Conservation (phyloP, 2,329 filamentous ascomycete species). For the Blastomyces gilchristii region DNA sequence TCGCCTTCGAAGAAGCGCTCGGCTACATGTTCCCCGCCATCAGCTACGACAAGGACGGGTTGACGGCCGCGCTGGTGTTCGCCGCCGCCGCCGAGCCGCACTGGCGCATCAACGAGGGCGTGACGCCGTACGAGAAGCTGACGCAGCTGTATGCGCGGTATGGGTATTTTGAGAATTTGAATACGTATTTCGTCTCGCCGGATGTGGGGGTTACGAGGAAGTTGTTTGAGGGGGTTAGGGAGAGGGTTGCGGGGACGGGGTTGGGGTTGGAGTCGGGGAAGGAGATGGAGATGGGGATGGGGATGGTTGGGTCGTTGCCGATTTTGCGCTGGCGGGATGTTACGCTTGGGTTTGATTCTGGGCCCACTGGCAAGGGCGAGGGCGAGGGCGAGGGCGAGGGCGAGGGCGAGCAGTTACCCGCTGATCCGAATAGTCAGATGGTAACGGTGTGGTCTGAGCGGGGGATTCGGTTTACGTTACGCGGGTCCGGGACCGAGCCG, state of each 20-base stretch:
- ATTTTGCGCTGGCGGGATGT: slow-evolving; percentile 53
- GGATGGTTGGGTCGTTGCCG: slow-evolving; percentile 40
- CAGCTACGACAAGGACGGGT: slow-evolving; percentile 55
- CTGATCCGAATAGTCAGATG: slow-evolving; percentile 52
- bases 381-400: slow-evolving; percentile 42
- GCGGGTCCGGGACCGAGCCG: slow-evolving; percentile 55
- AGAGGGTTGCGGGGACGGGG: slow-evolving; percentile 31
- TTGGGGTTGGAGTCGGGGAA: neutral
- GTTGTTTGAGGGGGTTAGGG: slow-evolving; percentile 48
- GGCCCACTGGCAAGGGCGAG: slow-evolving; percentile 27
- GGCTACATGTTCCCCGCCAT: slow-evolving; percentile 57
- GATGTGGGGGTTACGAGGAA: slow-evolving; percentile 41
- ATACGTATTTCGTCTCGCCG: slow-evolving; percentile 54
- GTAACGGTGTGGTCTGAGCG: slow-evolving; percentile 50
- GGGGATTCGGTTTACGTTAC: slow-evolving; percentile 47
- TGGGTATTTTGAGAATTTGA: slow-evolving; percentile 53
- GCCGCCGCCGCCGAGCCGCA: slow-evolving; percentile 44
- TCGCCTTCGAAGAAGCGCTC: slow-evolving; percentile 56
- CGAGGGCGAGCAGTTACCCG: slow-evolving; percentile 45
- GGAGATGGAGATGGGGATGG: neutral
- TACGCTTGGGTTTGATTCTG: slow-evolving; percentile 51
- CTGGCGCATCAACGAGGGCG: slow-evolving; percentile 39
- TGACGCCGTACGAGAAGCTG: slow-evolving; percentile 49
- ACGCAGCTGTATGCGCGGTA: slow-evolving; percentile 47
- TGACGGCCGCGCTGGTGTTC: slow-evolving; percentile 51